Conservation (phyloP, 2,329 filamentous ascomycete species). For the Colletotrichum aenigma region DNA sequence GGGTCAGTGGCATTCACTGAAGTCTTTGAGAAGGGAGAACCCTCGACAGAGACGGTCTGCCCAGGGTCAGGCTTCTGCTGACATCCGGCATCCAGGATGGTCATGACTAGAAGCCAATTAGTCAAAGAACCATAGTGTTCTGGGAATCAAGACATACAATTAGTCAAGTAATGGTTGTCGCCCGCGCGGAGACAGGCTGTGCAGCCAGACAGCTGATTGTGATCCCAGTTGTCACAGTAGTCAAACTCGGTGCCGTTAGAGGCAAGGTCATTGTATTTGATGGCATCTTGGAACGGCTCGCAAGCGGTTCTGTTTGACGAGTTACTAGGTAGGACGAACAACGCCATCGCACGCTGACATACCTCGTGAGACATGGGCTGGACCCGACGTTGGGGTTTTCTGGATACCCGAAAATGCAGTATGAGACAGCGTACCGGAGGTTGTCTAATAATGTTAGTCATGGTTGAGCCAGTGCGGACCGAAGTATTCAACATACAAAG, state of each 20-base stretch:
- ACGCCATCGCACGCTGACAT: conserved; percentile 20
- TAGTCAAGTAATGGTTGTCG: conserved; percentile 48
- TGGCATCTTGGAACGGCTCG: conserved; percentile 47
- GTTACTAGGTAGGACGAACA: neutral
- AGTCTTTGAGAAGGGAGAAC: conserved; percentile 54
- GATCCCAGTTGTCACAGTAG: conserved; percentile 58
- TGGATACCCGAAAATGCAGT: conserved; percentile 58
- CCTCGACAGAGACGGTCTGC: conserved; percentile 51
- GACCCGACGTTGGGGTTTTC: conserved; percentile 42
- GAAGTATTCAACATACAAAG: conserved; percentile 51
- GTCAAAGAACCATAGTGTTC: neutral
- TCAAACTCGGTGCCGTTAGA: conserved; percentile 49
- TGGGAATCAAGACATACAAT: conserved; percentile 47
- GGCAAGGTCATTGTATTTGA: conserved; percentile 55
- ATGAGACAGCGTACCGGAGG: conserved; percentile 57
- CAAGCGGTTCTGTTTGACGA: conserved; percentile 52
- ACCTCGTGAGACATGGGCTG: conserved; percentile 60
- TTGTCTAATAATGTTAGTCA: conserved; percentile 51
- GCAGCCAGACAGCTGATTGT: conserved; percentile 46
- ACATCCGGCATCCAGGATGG: conserved; percentile 60
- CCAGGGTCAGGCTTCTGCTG: conserved; percentile 53
- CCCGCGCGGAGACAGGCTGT: conserved; percentile 47
- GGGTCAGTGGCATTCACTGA: conserved; percentile 56
- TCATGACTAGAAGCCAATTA: conserved; percentile 41
- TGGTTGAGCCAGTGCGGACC: no score